Percentiles rank a stretch among this genome's conserved stretches.
phyloP scores from a whole-genome alignment of 2,329 filamentous ascomycete species.

The Dactylonectria estremocensis region DNA sequence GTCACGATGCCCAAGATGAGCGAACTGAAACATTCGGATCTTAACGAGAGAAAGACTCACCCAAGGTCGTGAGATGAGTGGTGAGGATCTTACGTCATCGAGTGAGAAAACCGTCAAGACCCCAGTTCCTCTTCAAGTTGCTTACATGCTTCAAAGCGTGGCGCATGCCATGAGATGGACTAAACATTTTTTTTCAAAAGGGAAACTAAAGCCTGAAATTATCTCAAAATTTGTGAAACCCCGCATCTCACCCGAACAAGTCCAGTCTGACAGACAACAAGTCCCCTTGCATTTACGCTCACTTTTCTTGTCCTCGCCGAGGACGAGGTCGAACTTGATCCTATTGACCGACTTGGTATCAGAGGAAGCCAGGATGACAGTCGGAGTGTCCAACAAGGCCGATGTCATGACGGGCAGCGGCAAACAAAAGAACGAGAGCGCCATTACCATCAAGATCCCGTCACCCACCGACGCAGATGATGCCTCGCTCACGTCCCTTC shows the following conservation, averaged over 20 bases:
- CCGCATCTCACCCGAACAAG: not conserved
- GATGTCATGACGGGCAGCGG: not conserved
- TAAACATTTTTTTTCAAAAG: not conserved
- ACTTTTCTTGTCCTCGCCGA: not conserved
- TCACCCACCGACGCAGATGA: constrained; percentile 37
- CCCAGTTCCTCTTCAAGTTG: not conserved
- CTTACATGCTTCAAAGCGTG: not conserved
- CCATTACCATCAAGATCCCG: constrained; percentile 42
- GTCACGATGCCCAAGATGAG: no score
- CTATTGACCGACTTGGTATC: not conserved
- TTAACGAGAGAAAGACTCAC: no score
- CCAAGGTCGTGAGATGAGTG: no score
- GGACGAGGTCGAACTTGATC: not conserved
- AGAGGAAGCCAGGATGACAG: not conserved
- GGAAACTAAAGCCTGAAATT: not conserved
- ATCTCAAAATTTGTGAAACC: not conserved
- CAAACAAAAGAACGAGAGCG: not conserved
- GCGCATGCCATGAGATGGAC: not conserved
- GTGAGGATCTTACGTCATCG: no score
- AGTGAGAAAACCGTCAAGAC: not conserved
- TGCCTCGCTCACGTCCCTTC: constrained; percentile 18
- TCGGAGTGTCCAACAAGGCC: not conserved
- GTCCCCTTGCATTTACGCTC: not conserved
- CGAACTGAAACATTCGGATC: no score
- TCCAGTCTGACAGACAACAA: not conserved